phyloP scores from a whole-genome alignment of 2,329 filamentous ascomycete species.

The Penicillium sp. region DNA sequence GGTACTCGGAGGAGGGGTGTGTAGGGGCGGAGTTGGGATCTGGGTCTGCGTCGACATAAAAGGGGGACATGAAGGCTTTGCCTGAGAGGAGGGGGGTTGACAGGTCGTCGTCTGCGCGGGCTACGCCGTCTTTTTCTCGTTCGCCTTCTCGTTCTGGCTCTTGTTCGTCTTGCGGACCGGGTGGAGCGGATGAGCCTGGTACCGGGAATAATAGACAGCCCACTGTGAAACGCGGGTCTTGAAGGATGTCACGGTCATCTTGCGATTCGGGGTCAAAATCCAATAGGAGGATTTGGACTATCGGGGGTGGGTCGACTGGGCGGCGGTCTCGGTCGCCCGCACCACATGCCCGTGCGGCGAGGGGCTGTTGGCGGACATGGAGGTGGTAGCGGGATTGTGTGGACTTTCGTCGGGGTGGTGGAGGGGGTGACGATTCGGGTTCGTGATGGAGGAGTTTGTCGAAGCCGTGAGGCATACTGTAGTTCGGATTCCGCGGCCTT shows the following conservation, averaged over 20 bases:
- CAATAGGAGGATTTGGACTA: constrained; percentile 46
- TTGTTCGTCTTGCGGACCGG: constrained; percentile 4
- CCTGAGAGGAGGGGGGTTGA: constrained; percentile 37
- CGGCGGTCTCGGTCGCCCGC: constrained; percentile 48
- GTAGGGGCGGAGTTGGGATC: constrained; percentile 42
- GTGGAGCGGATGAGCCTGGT: constrained; percentile 12
- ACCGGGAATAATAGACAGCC: constrained; percentile 45
- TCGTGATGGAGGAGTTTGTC: constrained; percentile 38
- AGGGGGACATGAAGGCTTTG: constrained; percentile 43
- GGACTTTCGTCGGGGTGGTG: constrained; percentile 22
- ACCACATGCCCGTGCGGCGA: constrained; percentile 47
- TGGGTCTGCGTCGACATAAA: constrained; percentile 43
- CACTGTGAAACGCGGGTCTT: constrained; percentile 43
- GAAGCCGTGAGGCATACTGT: constrained; percentile 38
- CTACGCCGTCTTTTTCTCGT: constrained; percentile 15
- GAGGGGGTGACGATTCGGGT: constrained; percentile 21
- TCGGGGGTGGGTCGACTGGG: constrained; percentile 48
- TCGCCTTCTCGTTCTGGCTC: background rate
- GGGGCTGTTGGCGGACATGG: constrained; percentile 47
- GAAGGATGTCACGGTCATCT: constrained; percentile 39
- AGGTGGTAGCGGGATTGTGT: constrained; percentile 38
- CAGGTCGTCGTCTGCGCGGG: constrained; percentile 19
- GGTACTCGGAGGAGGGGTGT: constrained; percentile 31
- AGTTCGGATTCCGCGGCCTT: constrained; percentile 16
- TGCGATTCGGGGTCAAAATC: constrained; percentile 43